A percentile compares a stretch with the other conserved stretches of the same genome.
Conservation (phyloP, 805 yeast genomes). For the Groenewaldozyma tartarivorans region DNA sequence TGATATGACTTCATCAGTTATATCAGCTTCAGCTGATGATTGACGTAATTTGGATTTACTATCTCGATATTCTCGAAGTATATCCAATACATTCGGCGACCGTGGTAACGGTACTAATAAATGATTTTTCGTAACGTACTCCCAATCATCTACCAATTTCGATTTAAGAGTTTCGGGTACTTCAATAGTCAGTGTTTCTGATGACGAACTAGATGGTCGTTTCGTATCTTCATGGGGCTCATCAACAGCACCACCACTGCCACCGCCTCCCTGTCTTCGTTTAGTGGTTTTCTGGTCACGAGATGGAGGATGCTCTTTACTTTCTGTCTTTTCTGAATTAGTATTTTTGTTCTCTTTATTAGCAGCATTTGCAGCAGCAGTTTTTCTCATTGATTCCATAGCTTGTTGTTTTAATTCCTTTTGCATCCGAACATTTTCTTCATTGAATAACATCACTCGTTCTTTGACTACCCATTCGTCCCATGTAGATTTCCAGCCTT, state of each 20-base stretch:
- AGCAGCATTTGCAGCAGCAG: neutral
- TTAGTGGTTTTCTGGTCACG: neutral
- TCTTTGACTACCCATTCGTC: conserved; percentile 86
- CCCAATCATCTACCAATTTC: conserved; percentile 88
- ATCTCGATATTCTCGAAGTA: conserved; percentile 44
- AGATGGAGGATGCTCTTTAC: neutral
- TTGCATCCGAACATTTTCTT: conserved; percentile 57
- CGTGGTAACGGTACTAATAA: conserved; percentile 61
- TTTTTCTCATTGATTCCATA: conserved; percentile 22
- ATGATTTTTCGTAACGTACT: conserved; percentile 70
- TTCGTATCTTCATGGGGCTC: conserved; percentile 4
- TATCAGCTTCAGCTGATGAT: conserved; percentile 35
- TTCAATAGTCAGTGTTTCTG: conserved; percentile 33
- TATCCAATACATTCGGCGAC: conserved; percentile 39
- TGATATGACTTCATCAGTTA: conserved; percentile 54
- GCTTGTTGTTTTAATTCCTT: conserved; percentile 48
- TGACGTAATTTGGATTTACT: conserved; percentile 17
- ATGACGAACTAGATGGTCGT: conserved; percentile 27
- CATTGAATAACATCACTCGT: conserved; percentile 58
- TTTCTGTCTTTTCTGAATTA: conserved; percentile 7
- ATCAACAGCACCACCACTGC: neutral
- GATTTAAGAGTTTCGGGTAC: conserved; percentile 63
- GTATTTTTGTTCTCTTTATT: conserved; percentile 13
- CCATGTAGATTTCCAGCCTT: conserved; percentile 94
- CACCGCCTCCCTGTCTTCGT: neutral